Percentiles rank a stretch among this genome's conserved stretches.
Evolutionary conservation across 345 rosid species (phyloP).

Genomic region (Populus davidiana): DNA sequence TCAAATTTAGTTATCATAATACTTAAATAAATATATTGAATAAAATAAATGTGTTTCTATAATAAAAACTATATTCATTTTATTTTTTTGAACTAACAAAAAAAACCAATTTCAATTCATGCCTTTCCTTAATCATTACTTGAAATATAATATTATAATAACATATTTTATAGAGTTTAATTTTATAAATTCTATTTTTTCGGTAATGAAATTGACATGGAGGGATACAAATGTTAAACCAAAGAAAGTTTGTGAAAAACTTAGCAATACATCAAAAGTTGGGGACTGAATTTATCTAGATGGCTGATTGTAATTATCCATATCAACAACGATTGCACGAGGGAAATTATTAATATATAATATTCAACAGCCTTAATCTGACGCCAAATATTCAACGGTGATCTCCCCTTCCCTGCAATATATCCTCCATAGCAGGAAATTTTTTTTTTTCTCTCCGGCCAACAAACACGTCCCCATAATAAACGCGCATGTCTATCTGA

Average conservation of each 20-base stretch:
- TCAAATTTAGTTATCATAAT: too few relatives aligned
- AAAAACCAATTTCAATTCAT: too few relatives aligned
- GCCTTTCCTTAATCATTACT: too few relatives aligned
- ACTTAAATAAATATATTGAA: too few relatives aligned
- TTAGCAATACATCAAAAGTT: background rate
- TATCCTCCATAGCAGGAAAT: background rate
- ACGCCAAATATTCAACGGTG: slow-evolving; percentile 32
- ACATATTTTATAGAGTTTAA: too few relatives aligned
- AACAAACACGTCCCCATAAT: background rate
- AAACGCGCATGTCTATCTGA: too few relatives aligned
- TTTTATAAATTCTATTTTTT: too few relatives aligned
- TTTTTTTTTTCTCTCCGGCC: background rate
- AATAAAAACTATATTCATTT: too few relatives aligned
- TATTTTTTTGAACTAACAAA: too few relatives aligned
- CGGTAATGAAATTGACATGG: too few relatives aligned
- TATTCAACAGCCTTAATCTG: slow-evolving; percentile 6
- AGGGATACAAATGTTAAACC: background rate
- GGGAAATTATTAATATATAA: background rate
- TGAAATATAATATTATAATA: too few relatives aligned
- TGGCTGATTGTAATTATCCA: background rate
- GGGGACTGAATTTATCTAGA: background rate
- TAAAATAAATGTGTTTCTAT: too few relatives aligned
- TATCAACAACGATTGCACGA: background rate
- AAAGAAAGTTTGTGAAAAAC: background rate
- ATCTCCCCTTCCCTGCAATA: background rate